phyloP scores from a whole-genome alignment of 139 green algal species.

The Chlamydomonas incerta region DNA sequence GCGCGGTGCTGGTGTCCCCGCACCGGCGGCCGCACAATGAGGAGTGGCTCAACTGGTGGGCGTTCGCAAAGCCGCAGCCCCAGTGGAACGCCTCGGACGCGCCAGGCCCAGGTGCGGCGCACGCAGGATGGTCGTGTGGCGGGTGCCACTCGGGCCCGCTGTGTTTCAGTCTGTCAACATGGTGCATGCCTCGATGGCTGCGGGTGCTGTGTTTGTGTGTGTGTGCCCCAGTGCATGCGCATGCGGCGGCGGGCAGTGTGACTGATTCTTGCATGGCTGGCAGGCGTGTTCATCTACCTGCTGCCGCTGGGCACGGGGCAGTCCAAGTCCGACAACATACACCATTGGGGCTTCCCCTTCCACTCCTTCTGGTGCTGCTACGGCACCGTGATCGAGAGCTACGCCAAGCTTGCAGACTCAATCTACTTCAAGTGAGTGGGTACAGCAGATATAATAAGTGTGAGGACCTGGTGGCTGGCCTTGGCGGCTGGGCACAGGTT shows the following conservation, averaged over 20 bases:
- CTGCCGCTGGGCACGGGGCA: conserved; percentile 61
- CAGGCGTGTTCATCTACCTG: conserved; percentile 66
- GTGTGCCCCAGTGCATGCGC: too few species aligned
- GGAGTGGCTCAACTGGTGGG: conserved; percentile 34
- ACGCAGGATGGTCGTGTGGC: too few species aligned
- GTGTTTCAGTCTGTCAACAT: too few species aligned
- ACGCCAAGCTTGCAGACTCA: conserved; percentile 76
- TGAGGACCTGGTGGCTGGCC: too few species aligned
- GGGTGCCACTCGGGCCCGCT: too few species aligned
- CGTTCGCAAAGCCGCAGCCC: conserved; percentile 25
- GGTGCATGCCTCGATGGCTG: too few species aligned
- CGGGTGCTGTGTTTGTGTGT: too few species aligned
- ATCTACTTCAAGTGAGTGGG: conserved; percentile 68
- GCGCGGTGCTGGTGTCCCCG: not conserved
- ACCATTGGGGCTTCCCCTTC: conserved; percentile 61
- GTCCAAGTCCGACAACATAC: conserved; percentile 54
- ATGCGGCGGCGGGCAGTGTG: too few species aligned
- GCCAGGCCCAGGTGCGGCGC: conserved; percentile 26
- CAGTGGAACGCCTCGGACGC: conserved; percentile 41
- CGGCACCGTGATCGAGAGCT: conserved; percentile 69
- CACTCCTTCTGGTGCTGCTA: conserved; percentile 84
- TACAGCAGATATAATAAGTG: too few species aligned
- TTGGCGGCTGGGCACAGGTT: too few species aligned
- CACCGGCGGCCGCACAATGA: conserved; percentile 30
- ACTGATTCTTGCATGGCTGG: too few species aligned